Conservation (phyloP, 176 grass and related monocot species). For the Hsuehochloa calcarea region DNA sequence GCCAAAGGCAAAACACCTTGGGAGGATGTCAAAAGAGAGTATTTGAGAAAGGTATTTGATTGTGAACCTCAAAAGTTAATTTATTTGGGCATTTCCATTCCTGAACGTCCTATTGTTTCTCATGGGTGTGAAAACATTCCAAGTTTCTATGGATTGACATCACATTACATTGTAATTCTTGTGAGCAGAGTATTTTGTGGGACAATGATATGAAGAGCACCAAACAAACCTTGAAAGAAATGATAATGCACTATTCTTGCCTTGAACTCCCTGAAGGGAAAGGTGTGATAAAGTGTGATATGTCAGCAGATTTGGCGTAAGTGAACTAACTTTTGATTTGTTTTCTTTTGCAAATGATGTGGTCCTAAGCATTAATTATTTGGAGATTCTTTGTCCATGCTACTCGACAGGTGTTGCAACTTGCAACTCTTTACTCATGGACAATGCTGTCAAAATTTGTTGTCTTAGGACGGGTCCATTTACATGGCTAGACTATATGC, state of each 20-base stretch:
- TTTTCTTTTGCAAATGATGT: conserved; percentile 14
- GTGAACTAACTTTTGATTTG: conserved; percentile 30
- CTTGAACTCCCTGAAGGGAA: conserved; percentile 92
- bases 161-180: conserved; percentile 18
- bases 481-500: neutral
- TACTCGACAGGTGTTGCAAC: neutral
- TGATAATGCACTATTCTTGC: conserved; percentile 91
- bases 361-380: neutral
- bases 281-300: conserved; percentile 74
- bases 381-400: conserved; percentile 10
- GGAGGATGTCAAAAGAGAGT: conserved; percentile 89
- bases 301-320: conserved; percentile 70
- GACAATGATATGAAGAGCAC: conserved; percentile 97
- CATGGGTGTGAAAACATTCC: neutral
- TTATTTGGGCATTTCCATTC: neutral
- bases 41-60: conserved; percentile 79
- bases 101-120: neutral
- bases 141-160: conserved; percentile 11
- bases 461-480: neutral
- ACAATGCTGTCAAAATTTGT: neutral
- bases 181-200: conserved; percentile 86
- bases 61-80: conserved; percentile 6
- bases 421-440: neutral
- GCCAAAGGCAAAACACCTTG: conserved; percentile 68
- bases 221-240: conserved; percentile 87